Percentiles rank a stretch among this genome's conserved stretches.
Conservation (phyloP, 2,329 filamentous ascomycete species). For the Arthrobotrys iridis region DNA sequence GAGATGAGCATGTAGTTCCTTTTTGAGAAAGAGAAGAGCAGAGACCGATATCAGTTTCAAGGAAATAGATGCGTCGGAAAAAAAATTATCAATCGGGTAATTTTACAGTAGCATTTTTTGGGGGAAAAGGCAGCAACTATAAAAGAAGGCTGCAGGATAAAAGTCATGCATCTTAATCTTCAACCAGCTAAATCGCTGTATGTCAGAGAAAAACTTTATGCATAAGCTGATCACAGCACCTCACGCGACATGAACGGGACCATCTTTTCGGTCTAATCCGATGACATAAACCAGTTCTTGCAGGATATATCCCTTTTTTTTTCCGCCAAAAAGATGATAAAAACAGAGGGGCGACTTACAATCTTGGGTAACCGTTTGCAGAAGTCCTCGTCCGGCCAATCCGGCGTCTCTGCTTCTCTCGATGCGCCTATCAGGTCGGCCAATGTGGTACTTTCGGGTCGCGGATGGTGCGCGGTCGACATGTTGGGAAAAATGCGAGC, state of each 20-base stretch:
- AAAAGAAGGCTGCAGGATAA: background rate
- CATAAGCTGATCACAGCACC: constrained; percentile 31
- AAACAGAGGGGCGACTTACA: constrained; percentile 32
- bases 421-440: constrained; percentile 24
- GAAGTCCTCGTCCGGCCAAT: constrained; percentile 52
- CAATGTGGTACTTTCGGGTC: constrained; percentile 36
- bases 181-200: constrained; percentile 8
- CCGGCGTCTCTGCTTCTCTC: constrained; percentile 23
- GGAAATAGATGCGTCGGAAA: constrained; percentile 15
- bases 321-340: background rate
- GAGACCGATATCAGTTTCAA: constrained; percentile 50
- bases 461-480: constrained; percentile 23
- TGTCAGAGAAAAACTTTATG: constrained; percentile 31
- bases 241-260: constrained; percentile 36
- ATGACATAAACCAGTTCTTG: background rate
- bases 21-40: constrained; percentile 39
- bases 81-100: background rate
- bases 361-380: constrained; percentile 57
- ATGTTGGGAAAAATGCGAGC: constrained; percentile 26
- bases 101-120: background rate
- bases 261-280: constrained; percentile 4
- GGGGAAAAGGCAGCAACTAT: background rate
- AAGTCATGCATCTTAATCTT: constrained; percentile 5
- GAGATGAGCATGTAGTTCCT: constrained; percentile 80
- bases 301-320: background rate